Conservation (phyloP, 1,139 yeast genomes). For the Candida sanyaensis region DNA sequence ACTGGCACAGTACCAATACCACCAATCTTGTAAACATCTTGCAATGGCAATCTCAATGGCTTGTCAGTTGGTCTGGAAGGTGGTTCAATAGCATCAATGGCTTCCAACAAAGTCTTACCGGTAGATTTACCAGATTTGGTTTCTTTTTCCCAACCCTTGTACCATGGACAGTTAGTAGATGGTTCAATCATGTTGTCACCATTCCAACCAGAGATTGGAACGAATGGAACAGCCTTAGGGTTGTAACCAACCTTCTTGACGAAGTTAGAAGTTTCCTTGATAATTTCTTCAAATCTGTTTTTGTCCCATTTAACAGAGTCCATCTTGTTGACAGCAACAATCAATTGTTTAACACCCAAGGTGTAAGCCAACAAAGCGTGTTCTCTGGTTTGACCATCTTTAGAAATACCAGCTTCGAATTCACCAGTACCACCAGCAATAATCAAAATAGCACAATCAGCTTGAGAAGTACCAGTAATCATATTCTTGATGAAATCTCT, state of each 20-base stretch:
- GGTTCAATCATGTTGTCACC: slow-evolving; percentile 93
- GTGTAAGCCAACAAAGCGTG: slow-evolving; percentile 90
- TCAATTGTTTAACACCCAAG: slow-evolving; percentile 86
- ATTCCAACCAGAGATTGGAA: slow-evolving; percentile 92
- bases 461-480: slow-evolving; percentile 93
- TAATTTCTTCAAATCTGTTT: slow-evolving; percentile 76
- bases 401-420: slow-evolving; percentile 94
- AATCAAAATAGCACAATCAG: slow-evolving; percentile 88
- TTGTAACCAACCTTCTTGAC: slow-evolving; percentile 93
- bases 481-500: slow-evolving; percentile 96
- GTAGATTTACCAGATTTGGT: slow-evolving; percentile 76
- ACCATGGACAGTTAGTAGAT: slow-evolving; percentile 84
- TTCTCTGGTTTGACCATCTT: slow-evolving; percentile 93
- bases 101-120: slow-evolving; percentile 88
- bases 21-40: slow-evolving; percentile 92
- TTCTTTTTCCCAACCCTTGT: slow-evolving; percentile 90
- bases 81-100: slow-evolving; percentile 85
- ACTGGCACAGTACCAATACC: slow-evolving; percentile 95
- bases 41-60: slow-evolving; percentile 90
- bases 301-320: slow-evolving; percentile 88
- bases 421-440: slow-evolving; percentile 94
- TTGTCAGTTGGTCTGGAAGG: slow-evolving; percentile 85
- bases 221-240: slow-evolving; percentile 91
- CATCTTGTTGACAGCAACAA: slow-evolving; percentile 93
- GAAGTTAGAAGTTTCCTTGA: slow-evolving; percentile 84